Conservation (phyloP, 768 basidiomycete genomes). For the Exidia glandulosa region DNA sequence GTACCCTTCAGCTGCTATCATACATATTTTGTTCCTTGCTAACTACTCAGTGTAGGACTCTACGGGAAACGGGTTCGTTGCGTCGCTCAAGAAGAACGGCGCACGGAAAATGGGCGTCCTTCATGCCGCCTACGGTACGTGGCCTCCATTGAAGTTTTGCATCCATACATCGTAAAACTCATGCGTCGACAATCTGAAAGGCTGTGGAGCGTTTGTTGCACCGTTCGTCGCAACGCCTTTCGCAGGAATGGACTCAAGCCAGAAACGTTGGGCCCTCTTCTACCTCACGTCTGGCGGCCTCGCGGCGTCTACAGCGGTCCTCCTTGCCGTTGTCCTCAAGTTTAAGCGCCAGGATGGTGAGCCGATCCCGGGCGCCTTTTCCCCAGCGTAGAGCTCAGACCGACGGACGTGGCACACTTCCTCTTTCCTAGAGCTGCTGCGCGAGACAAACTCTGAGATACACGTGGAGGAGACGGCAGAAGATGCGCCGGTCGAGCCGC, state of each 20-base stretch:
- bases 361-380: neutral
- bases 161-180: neutral
- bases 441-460: neutral
- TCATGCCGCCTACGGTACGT: slow-evolving; percentile 2
- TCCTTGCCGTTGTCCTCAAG: neutral
- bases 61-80: slow-evolving; percentile 1
- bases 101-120: slow-evolving; percentile 2
- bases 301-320: neutral
- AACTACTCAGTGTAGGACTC: neutral
- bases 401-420: too few species aligned
- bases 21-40: neutral
- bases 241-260: neutral
- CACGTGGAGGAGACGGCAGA: neutral
- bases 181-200: neutral
- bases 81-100: neutral
- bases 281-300: neutral
- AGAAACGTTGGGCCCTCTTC: neutral
- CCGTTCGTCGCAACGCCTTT: slow-evolving; percentile 1
- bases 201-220: slow-evolving; percentile 1
- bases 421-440: too few species aligned
- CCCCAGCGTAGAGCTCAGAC: slow-evolving; percentile 9
- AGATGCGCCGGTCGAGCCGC: neutral
- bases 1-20: neutral
- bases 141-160: neutral
- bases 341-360: neutral